Conservation (phyloP, 768 basidiomycete species). For the Lactarius indigo region DNA sequence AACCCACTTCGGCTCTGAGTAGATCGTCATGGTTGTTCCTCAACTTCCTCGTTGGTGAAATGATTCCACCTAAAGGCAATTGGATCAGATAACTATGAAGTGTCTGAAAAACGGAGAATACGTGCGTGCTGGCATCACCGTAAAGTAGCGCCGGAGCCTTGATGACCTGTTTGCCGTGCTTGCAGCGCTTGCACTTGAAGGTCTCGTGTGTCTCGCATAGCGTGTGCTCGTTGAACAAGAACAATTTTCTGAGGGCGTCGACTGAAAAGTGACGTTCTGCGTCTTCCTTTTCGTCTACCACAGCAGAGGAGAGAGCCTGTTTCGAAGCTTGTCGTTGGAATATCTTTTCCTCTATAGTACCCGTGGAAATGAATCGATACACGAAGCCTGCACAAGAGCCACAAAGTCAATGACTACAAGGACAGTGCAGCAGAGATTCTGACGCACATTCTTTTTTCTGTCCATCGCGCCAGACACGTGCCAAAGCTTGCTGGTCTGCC, state of each 20-base stretch:
- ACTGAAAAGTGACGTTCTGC: conserved; percentile 92
- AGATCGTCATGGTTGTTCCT: conserved; percentile 94
- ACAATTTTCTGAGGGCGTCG: conserved; percentile 85
- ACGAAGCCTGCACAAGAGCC: conserved; percentile 69
- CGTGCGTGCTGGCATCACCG: conserved; percentile 96
- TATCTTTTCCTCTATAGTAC: conserved; percentile 98
- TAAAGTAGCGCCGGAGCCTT: conserved; percentile 88
- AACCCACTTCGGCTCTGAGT: conserved; percentile 81
- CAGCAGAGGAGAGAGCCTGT: conserved; percentile 94
- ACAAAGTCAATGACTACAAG: conserved; percentile 6
- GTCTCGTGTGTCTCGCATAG: conserved; percentile 95
- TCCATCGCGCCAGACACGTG: conserved; percentile 98
- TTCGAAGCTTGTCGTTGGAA: conserved; percentile 97
- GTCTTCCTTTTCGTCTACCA: conserved; percentile 96
- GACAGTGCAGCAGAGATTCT: not conserved
- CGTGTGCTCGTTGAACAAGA: conserved; percentile 85
- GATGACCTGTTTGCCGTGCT: conserved; percentile 74
- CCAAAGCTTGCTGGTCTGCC: conserved; percentile 96
- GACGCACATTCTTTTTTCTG: conserved; percentile 97
- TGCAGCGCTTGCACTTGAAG: conserved; percentile 94
- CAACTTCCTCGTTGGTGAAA: conserved; percentile 83
- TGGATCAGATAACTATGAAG: not conserved
- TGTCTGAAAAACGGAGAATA: conserved; percentile 27
- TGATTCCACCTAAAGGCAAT: conserved; percentile 83
- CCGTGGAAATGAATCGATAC: conserved; percentile 95